A percentile compares a stretch with the other conserved stretches of the same genome.
Evolutionary conservation across 2,329 filamentous ascomycete species (phyloP).

Genomic region (Epichloe amarillans): DNA sequence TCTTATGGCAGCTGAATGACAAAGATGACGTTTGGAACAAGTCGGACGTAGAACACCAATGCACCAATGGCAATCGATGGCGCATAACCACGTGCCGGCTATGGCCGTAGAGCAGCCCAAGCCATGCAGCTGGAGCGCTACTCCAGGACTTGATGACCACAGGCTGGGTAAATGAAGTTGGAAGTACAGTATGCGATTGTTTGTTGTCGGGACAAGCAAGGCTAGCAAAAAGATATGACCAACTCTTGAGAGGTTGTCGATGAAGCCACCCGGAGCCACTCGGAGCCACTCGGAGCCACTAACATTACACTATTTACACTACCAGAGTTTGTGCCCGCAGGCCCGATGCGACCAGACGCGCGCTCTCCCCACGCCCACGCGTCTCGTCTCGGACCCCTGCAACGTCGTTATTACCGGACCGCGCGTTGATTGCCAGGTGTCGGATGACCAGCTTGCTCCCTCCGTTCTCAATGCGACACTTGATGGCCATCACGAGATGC

Average conservation of each 20-base stretch:
- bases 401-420: not conserved
- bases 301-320: too few species aligned
- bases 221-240: too few species aligned
- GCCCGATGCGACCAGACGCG: not conserved
- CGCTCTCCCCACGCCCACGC: constrained; percentile 5
- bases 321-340: too few species aligned
- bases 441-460: not conserved
- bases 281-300: too few species aligned
- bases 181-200: not conserved
- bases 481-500: too few species aligned
- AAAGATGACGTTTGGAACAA: not conserved
- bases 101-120: constrained; percentile 4
- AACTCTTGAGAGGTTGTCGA: not conserved
- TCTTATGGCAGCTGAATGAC: not conserved
- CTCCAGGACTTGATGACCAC: not conserved
- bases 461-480: too few species aligned
- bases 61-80: not conserved
- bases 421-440: constrained; percentile 1
- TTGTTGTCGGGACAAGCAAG: not conserved
- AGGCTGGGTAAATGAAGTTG: not conserved
- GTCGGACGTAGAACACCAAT: not conserved
- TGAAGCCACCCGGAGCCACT: not conserved
- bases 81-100: constrained; percentile 8
- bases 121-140: constrained; percentile 2
- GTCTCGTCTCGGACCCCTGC: constrained; percentile 4